Conservation (phyloP, 495 filamentous ascomycete species). For the Lentithecium fluviatile region DNA sequence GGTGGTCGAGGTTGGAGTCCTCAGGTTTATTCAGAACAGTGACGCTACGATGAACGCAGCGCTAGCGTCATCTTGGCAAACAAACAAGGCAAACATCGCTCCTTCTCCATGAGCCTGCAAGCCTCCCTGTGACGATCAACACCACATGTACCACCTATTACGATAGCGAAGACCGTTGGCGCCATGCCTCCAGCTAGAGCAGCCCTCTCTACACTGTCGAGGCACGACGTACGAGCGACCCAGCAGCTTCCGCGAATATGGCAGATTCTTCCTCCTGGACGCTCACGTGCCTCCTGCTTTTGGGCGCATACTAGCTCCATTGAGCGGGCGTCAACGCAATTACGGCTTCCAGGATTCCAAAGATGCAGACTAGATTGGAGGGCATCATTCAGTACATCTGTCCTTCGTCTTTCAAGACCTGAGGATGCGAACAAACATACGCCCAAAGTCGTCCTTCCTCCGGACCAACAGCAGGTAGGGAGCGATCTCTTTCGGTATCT, state of each 20-base stretch:
- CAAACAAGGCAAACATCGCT: not conserved
- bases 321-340: not conserved
- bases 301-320: not conserved
- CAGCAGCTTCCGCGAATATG: not conserved
- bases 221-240: not conserved
- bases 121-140: not conserved
- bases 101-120: not conserved
- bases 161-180: not conserved
- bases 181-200: not conserved
- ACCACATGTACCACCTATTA: not conserved
- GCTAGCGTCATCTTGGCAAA: too few species aligned
- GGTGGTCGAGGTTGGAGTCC: not conserved
- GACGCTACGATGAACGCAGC: too few species aligned
- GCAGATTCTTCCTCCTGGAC: not conserved
- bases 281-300: constrained; percentile 15
- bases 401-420: not conserved
- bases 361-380: not conserved
- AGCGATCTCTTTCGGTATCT: too few species aligned
- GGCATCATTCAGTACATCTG: constrained; percentile 3
- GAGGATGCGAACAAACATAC: not conserved
- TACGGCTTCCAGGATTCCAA: not conserved
- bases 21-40: not conserved
- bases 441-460: not conserved
- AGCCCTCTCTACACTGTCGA: not conserved
- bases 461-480: too few species aligned